Evolutionary conservation across 352 stramenopile genomes (phyloP), one percentile per base, ranked within the genome.

Genomic region (Phytophthora macrochlamydospora): DNA sequence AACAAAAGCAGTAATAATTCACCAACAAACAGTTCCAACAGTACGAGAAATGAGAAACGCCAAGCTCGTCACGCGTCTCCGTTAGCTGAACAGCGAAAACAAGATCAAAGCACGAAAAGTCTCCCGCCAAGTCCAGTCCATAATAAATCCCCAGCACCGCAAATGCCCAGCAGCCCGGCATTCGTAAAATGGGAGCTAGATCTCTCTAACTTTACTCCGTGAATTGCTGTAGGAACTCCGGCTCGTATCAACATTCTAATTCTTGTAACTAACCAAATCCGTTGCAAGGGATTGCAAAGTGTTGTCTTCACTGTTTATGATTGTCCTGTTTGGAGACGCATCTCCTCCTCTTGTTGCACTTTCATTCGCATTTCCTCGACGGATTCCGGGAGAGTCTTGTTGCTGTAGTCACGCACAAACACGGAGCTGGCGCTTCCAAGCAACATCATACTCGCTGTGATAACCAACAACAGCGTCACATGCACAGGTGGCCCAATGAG

Each of bases 371-470:
- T 89, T 33, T 85, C 69, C 31, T 89, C 79, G 14, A 91, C 73
- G 7, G 83, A 91, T 7, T 75, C 75, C 9, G 79, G 78, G 0
- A 91, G 65, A 11, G 56, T 66, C 33, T 85, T 89, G 38, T 83
- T 83, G 8, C 68, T 84, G 51, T 83, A 90, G 49, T 91, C 83
- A 14, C 69, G 70, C 7, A 91, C 80, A 31, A 89, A 62, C 1
- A 80, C 54, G 3, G 83, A 86, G 43, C 83, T 91, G 43, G 82
- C 56, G 35, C 76, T 87, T 2, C 88, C 91, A 6, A 96, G 65
- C 29, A 95, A 59, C 71, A 94, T 93, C 73, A 95, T 90, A n/a
- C 46, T 83, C 29, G 86, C 81, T 8, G 89, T 96, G 51, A 95
- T 78, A 7, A 67, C 46, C 1, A 97, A 71, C 51, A 97, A 58